phyloP scores from a whole-genome alignment of 805 yeast genomes.

The Metschnikowia peoriensis region DNA sequence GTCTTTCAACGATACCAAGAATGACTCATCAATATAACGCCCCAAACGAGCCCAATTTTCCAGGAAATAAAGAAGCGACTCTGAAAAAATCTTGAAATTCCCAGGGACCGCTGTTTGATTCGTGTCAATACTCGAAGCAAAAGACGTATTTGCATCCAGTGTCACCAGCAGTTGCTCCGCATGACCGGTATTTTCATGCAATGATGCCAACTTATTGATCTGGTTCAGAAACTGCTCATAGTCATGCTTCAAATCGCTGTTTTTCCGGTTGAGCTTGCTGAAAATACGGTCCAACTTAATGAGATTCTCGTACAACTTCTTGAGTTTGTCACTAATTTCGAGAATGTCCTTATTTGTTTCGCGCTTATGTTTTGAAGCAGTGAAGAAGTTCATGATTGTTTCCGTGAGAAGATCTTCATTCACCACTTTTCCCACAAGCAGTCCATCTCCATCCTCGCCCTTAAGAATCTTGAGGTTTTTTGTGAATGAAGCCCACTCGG shows the following conservation, averaged over 20 bases:
- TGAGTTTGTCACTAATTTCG: constrained; percentile 73
- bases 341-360: constrained; percentile 68
- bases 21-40: constrained; percentile 68
- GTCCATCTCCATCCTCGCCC: constrained; percentile 17
- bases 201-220: constrained; percentile 60
- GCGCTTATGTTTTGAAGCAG: constrained; percentile 59
- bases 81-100: constrained; percentile 38
- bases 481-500: constrained; percentile 71
- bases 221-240: constrained; percentile 70
- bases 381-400: constrained; percentile 89
- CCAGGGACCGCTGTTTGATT: constrained; percentile 18
- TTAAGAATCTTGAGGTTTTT: constrained; percentile 46
- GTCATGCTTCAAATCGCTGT: constrained; percentile 71
- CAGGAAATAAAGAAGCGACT: constrained; percentile 35
- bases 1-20: constrained; percentile 79
- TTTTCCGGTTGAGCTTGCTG: constrained; percentile 65
- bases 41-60: constrained; percentile 43
- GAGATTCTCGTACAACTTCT: constrained; percentile 81
- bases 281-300: constrained; percentile 76
- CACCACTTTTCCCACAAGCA: constrained; percentile 40
- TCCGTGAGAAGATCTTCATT: constrained; percentile 84
- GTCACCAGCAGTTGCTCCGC: constrained; percentile 20
- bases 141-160: constrained; percentile 25
- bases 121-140: constrained; percentile 9
- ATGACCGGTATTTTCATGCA: constrained; percentile 38